phyloP scores from a whole-genome alignment of 75 land plant species.

The Pinus tabuliformis region DNA sequence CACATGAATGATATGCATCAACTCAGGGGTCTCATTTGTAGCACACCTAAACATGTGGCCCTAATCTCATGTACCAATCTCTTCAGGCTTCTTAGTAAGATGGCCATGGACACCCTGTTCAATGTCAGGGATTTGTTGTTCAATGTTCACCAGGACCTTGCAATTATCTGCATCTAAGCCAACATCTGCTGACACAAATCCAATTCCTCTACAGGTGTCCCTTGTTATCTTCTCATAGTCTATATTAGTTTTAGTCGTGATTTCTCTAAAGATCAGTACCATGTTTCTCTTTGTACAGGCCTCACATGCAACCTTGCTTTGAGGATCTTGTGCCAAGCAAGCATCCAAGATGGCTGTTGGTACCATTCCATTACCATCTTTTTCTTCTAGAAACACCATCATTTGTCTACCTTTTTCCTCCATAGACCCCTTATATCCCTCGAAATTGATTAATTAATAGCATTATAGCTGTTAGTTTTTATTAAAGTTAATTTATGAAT shows the following conservation, averaged over 20 bases:
- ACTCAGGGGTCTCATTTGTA: slow-evolving; percentile 63
- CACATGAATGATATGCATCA: slow-evolving; percentile 74
- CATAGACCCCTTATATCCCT: too few relatives aligned
- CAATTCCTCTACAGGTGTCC: slow-evolving; percentile 47
- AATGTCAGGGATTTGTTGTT: slow-evolving; percentile 68
- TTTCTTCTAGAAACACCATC: too few relatives aligned
- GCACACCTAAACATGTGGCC: slow-evolving; percentile 75
- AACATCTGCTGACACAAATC: slow-evolving; percentile 52
- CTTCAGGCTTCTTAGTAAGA: slow-evolving; percentile 70
- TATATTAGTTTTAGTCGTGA: slow-evolving; percentile 43
- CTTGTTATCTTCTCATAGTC: slow-evolving; percentile 53
- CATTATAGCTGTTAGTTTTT: too few relatives aligned
- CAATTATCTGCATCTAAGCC: slow-evolving; percentile 66
- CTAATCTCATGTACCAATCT: slow-evolving; percentile 71
- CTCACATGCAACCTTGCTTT: slow-evolving; percentile 59
- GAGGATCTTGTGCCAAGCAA: slow-evolving; percentile 48
- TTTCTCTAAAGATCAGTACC: slow-evolving; percentile 56
- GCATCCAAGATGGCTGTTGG: slow-evolving; percentile 52
- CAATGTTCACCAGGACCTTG: slow-evolving; percentile 63
- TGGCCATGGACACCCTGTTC: slow-evolving; percentile 74
- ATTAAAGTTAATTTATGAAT: too few relatives aligned
- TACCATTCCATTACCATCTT: too few relatives aligned
- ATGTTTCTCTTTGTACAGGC: slow-evolving; percentile 52
- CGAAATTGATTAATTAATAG: too few relatives aligned
- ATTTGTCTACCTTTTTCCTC: too few relatives aligned